phyloP scores from a whole-genome alignment of 2,329 filamentous ascomycete genomes.

The Talaromyces sp. region DNA sequence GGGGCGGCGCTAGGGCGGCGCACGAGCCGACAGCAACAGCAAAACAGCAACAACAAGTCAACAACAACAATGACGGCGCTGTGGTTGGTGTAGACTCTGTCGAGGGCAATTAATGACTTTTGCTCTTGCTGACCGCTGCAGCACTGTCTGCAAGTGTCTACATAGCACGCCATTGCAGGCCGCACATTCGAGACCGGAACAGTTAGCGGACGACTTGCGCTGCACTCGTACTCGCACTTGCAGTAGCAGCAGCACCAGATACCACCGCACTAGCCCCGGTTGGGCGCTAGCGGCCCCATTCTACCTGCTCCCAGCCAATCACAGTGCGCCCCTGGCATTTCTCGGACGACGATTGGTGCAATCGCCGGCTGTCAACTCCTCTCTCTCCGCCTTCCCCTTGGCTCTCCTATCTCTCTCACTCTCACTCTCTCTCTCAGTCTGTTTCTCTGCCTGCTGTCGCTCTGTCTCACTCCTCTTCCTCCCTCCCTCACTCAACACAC shows the following conservation, averaged over 20 bases:
- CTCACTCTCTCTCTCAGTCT: neutral
- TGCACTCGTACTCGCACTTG: neutral
- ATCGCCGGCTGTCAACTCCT: neutral
- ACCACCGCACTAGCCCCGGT: neutral
- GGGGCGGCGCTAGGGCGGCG: neutral
- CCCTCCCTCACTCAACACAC: neutral
- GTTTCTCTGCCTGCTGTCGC: neutral
- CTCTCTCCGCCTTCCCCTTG: neutral
- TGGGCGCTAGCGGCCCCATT: neutral
- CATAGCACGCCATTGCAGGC: neutral
- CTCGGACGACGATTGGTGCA: neutral
- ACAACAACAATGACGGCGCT: neutral
- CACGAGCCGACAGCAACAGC: neutral
- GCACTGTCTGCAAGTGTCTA: no score
- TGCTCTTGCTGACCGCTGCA: neutral
- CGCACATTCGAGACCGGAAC: no score
- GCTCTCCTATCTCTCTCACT: neutral
- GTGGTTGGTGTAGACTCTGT: no score
- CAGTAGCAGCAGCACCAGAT: neutral
- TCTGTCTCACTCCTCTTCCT: neutral
- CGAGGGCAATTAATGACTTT: no score
- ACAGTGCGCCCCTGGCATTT: neutral
- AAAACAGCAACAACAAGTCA: neutral
- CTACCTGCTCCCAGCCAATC: neutral
- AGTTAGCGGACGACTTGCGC: neutral